A percentile compares a stretch with the other conserved stretches of the same genome.
These are phyloP conservation scores for Saccharomyces jurei DNA, from an alignment of 805 yeast species.

Conservation along the genomic window DNA sequence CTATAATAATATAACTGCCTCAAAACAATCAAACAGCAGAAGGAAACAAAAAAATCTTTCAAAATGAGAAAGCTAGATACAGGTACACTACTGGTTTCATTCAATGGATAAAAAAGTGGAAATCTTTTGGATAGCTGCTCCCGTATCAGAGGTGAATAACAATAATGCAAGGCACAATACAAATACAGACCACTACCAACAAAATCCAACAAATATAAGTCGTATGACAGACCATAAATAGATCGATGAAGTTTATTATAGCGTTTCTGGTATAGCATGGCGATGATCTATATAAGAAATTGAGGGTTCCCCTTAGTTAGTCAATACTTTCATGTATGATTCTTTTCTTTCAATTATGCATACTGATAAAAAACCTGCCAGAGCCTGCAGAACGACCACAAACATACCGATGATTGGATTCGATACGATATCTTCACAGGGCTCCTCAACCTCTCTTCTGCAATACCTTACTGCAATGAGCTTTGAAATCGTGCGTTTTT, in stretches of 20 bases:
- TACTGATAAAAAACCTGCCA: slow-evolving; percentile 7
- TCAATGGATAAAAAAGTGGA: slow-evolving; percentile 28
- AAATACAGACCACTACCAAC: slow-evolving; percentile 10
- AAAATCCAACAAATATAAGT: slow-evolving; percentile 19
- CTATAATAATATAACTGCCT: slow-evolving; percentile 26
- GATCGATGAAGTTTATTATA: slow-evolving; percentile 27
- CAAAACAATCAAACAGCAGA: slow-evolving; percentile 14
- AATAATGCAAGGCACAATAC: slow-evolving; percentile 21
- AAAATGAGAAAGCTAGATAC: slow-evolving; percentile 17
- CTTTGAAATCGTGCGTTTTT: not conserved
- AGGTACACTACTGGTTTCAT: slow-evolving; percentile 11
- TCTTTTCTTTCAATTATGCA: not conserved
- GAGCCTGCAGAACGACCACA: slow-evolving; percentile 5
- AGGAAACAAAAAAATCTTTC: slow-evolving; percentile 11
- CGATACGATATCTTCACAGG: not conserved
- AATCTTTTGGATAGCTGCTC: slow-evolving; percentile 28
- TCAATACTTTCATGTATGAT: not conserved
- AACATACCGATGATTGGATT: not conserved
- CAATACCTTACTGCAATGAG: not conserved
- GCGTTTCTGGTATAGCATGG: slow-evolving; percentile 18
- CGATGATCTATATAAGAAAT: slow-evolving; percentile 6
- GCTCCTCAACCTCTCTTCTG: not conserved
- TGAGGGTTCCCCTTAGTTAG: not conserved
- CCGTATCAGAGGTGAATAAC: slow-evolving; percentile 16
- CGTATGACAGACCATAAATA: slow-evolving; percentile 35